Evolutionary conservation across 148 eudicot species (phyloP).

Genomic region (Nepenthes mirabilis): DNA sequence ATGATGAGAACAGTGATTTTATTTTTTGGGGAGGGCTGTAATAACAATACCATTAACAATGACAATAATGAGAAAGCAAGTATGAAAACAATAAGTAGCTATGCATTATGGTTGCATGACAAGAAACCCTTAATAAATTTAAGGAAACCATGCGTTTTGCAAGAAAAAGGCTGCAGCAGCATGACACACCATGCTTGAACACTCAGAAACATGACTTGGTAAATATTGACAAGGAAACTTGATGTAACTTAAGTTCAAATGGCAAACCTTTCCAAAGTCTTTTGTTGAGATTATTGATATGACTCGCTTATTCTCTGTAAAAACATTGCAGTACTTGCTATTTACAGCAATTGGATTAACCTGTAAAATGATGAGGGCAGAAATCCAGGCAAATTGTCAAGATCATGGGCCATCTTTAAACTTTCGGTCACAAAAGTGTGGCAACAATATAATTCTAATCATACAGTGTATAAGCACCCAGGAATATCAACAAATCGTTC

Average conservation of each 20-base stretch:
- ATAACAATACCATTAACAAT: too few species aligned
- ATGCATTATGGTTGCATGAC: too few species aligned
- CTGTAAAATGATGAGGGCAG: slow-evolving; percentile 21
- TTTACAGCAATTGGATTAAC: slow-evolving; percentile 98
- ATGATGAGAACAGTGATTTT: too few species aligned
- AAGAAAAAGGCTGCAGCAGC: too few species aligned
- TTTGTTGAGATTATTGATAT: slow-evolving; percentile 66
- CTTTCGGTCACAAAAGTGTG: slow-evolving; percentile 3
- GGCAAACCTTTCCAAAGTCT: slow-evolving; percentile 81
- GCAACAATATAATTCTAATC: slow-evolving; percentile 6
- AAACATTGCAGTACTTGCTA: slow-evolving; percentile 89
- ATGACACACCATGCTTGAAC: too few species aligned
- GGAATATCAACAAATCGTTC: slow-evolving; percentile 65
- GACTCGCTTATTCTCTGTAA: slow-evolving; percentile 84
- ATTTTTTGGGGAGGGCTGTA: too few species aligned
- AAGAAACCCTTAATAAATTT: too few species aligned
- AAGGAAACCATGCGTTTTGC: too few species aligned
- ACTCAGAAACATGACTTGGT: not conserved
- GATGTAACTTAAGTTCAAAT: not conserved
- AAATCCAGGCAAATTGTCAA: not conserved
- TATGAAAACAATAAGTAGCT: too few species aligned
- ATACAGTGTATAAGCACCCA: slow-evolving; percentile 86
- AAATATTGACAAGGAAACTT: not conserved
- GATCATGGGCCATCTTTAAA: slow-evolving; percentile 3
- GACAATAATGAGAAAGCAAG: too few species aligned